Evolutionary conservation across 495 filamentous ascomycete species (phyloP), one percentile per base, ranked within the genome.

Genomic region (Xeromyces bisporus): DNA sequence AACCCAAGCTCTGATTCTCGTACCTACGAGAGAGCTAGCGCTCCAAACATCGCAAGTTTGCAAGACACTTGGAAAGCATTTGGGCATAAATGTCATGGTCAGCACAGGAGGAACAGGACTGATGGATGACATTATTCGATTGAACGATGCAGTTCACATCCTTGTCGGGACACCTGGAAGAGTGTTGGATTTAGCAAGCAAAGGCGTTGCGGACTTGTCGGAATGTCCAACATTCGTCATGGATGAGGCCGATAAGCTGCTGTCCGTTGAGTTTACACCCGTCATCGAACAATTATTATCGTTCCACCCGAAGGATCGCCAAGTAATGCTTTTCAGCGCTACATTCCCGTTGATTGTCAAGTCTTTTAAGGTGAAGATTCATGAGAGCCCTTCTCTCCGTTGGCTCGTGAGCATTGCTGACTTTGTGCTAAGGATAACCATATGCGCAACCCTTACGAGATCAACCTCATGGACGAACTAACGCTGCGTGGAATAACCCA

Each of bases 401-500:
- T 25, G 29, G 17, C 6, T 23, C 7, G 15, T 24, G 31, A 17
- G 10, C 26, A 12, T 37, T 8, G 39, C 31, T 44, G 28, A 41
- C 27, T 12, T 27, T 21, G 25, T 34, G 32, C 36, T 34, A 38
- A 75, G 50, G 91, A 96, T 54, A 92, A 93, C 62, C 84, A 96
- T 58, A 91, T 99, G 81, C 70, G 67, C 40, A 74, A 76, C 34
- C 89, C 89, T 1, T 93, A 94, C 42, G 89, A 99, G 55, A 99
- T 99, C 57, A 99, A 99, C 47, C 71, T 99, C 16, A 99, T 99
- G 89, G 89, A 99, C 47, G 89, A 99, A 54, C 81, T 99, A 31
- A 99, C 89, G 12, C 73, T 99, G 12, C 78, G 89, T 26, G 89
- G 89, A 57, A 93, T 99, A 38, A 99, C 89, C 0, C 89, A 99